Evolutionary conservation across 2,329 filamentous ascomycete species (phyloP).

Genomic region (Hypoxylon sp.): DNA sequence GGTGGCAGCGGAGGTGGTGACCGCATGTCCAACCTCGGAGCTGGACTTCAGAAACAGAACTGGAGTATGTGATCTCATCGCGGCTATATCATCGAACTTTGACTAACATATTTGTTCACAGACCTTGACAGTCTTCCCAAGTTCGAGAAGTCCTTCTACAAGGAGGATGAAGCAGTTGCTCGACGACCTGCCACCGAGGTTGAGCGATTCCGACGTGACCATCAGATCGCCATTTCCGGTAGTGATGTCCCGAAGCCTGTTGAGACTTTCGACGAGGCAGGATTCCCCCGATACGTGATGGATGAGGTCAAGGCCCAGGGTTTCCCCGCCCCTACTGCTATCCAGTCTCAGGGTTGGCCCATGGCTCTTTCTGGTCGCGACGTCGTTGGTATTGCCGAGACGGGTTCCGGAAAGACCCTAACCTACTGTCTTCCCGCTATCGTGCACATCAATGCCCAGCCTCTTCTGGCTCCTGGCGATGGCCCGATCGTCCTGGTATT

Average conservation of each 20-base stretch:
- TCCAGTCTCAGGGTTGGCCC: slow-evolving; percentile 98
- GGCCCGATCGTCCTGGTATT: slow-evolving; percentile 96
- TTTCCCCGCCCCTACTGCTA: slow-evolving; percentile 90
- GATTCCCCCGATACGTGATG: slow-evolving; percentile 96
- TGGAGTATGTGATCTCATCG: slow-evolving; percentile 73
- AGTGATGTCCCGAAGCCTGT: slow-evolving; percentile 88
- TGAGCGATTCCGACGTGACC: slow-evolving; percentile 84
- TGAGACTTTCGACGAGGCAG: slow-evolving; percentile 96
- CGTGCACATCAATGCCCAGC: slow-evolving; percentile 99
- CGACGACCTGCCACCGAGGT: slow-evolving; percentile 80
- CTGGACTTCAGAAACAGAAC: slow-evolving; percentile 84
- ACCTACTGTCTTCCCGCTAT: slow-evolving; percentile 98
- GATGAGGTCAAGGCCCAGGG: slow-evolving; percentile 98
- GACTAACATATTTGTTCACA: slow-evolving; percentile 51
- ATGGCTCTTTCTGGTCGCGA: slow-evolving; percentile 98
- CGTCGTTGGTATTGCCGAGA: slow-evolving; percentile 98
- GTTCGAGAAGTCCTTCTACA: slow-evolving; percentile 99
- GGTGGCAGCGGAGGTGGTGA: slow-evolving; percentile 74
- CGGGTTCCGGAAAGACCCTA: slow-evolving; percentile 97
- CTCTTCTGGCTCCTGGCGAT: slow-evolving; percentile 91
- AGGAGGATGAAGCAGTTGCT: slow-evolving; percentile 84
- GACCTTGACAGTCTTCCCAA: slow-evolving; percentile 84
- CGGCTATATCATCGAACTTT: slow-evolving; percentile 8
- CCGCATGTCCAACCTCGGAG: slow-evolving; percentile 90
- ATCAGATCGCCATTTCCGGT: slow-evolving; percentile 85